Evolutionary conservation across 2,329 filamentous ascomycete species (phyloP).

Genomic region (Cercospora nicotianae): DNA sequence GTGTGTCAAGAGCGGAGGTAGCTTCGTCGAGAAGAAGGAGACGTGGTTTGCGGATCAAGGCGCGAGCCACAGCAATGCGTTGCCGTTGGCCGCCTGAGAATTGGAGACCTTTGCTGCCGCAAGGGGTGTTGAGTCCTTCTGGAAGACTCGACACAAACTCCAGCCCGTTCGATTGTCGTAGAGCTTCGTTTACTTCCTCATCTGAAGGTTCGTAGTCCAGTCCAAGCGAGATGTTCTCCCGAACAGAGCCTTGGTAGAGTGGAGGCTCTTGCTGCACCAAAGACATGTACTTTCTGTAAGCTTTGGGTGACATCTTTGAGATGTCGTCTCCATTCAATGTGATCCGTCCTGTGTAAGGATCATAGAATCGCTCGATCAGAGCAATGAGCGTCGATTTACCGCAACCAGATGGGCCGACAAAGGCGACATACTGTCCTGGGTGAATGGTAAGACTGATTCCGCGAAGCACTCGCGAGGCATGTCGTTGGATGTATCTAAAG

Average conservation of each 20-base stretch:
- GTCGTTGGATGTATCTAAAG: slow-evolving; percentile 35
- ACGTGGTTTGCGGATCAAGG: slow-evolving; percentile 53
- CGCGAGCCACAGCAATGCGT: slow-evolving; percentile 56
- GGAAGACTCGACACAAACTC: slow-evolving; percentile 56
- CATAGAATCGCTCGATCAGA: slow-evolving; percentile 51
- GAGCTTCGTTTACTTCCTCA: slow-evolving; percentile 49
- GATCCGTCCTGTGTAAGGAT: slow-evolving; percentile 44
- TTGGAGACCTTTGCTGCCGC: slow-evolving; percentile 51
- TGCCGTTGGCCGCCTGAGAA: slow-evolving; percentile 59
- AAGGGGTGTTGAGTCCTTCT: slow-evolving; percentile 52
- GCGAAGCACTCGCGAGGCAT: slow-evolving; percentile 31
- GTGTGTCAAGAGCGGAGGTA: slow-evolving; percentile 62
- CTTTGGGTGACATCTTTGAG: slow-evolving; percentile 56
- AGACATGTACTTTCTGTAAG: slow-evolving; percentile 65
- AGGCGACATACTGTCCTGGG: slow-evolving; percentile 47
- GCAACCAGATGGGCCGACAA: slow-evolving; percentile 52
- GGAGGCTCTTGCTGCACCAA: slow-evolving; percentile 75
- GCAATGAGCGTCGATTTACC: slow-evolving; percentile 51
- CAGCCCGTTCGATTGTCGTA: slow-evolving; percentile 54
- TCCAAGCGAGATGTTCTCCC: slow-evolving; percentile 57
- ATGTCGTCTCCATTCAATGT: slow-evolving; percentile 60
- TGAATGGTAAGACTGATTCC: slow-evolving; percentile 34
- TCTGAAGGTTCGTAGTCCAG: slow-evolving; percentile 42
- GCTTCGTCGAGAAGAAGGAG: slow-evolving; percentile 62
- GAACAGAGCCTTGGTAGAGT: slow-evolving; percentile 65